A percentile compares a stretch with the other conserved stretches of the same genome.
These are phyloP conservation scores for Cokeromyces recurvatus DNA, from an alignment of 371 early-diverging fungal species.

Conservation along the genomic window DNA sequence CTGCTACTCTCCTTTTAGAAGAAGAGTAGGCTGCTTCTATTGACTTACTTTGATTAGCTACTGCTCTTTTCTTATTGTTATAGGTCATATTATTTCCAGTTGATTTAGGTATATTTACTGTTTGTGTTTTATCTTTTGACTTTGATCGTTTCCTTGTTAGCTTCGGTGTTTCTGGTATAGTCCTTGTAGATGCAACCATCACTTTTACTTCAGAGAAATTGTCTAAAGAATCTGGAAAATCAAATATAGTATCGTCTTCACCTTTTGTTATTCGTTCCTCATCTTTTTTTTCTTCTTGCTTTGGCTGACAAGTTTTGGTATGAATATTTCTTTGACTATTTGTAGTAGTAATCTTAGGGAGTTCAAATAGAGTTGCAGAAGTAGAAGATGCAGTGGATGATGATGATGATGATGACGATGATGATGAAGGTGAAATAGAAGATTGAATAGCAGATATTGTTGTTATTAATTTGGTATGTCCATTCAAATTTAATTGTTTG, in stretches of 20 bases:
- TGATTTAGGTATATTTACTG: not conserved
- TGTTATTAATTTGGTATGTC: not conserved
- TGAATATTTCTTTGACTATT: too few species aligned
- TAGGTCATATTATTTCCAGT: not conserved
- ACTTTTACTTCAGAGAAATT: conserved; percentile 8
- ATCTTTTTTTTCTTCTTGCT: not conserved
- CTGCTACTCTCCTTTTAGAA: too few species aligned
- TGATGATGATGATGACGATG: not conserved
- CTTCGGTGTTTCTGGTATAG: not conserved
- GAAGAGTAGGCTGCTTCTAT: too few species aligned
- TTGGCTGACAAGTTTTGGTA: not conserved
- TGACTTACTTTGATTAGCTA: not conserved
- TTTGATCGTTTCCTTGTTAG: not conserved
- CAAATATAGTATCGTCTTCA: conserved; percentile 5
- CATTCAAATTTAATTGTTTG: not conserved
- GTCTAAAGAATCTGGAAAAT: conserved; percentile 7
- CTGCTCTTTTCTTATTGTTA: not conserved
- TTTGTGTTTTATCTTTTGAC: not conserved
- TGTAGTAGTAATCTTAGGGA: too few species aligned
- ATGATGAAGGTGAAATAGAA: not conserved
- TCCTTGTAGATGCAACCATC: conserved; percentile 7
- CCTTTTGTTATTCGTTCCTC: not conserved
- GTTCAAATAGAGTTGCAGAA: too few species aligned
- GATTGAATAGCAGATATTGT: too few species aligned
- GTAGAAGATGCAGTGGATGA: not conserved